Evolutionary conservation across 2,329 filamentous ascomycete genomes (phyloP).

Genomic region (Verticillium tricorpus): DNA sequence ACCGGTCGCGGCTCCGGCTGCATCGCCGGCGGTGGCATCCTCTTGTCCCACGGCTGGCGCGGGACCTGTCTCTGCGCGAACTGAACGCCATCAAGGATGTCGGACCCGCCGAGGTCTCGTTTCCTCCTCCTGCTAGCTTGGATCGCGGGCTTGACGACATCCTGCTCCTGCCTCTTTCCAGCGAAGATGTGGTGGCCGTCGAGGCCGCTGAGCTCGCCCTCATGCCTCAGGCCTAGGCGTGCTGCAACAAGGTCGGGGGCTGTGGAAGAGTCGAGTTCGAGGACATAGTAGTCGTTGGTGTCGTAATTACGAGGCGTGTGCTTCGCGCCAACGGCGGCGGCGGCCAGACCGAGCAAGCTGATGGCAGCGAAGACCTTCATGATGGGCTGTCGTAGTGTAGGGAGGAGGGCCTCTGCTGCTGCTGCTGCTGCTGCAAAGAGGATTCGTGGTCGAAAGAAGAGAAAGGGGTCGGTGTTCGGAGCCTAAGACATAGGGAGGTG

Average conservation of each 20-base stretch:
- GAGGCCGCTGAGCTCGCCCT: slow-evolving; percentile 76
- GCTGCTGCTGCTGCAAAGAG: background rate
- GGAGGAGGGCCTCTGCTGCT: background rate
- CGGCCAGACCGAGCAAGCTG: slow-evolving; percentile 47
- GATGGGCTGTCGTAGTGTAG: slow-evolving; percentile 6
- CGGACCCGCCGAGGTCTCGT: slow-evolving; percentile 44
- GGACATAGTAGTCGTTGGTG: slow-evolving; percentile 85
- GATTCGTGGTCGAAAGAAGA: background rate
- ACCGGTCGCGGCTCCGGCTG: slow-evolving; percentile 8
- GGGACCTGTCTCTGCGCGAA: slow-evolving; percentile 71
- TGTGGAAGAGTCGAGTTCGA: slow-evolving; percentile 68
- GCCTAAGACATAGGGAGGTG: background rate
- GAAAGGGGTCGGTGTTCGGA: background rate
- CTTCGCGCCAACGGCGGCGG: slow-evolving; percentile 38
- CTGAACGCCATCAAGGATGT: slow-evolving; percentile 68
- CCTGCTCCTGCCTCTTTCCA: slow-evolving; percentile 56
- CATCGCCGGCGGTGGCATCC: slow-evolving; percentile 35
- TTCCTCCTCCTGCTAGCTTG: slow-evolving; percentile 56
- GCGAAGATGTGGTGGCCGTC: slow-evolving; percentile 82
- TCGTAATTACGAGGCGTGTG: slow-evolving; percentile 66
- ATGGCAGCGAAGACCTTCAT: slow-evolving; percentile 53
- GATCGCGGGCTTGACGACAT: slow-evolving; percentile 53
- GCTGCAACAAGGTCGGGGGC: slow-evolving; percentile 66
- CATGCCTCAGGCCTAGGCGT: slow-evolving; percentile 70
- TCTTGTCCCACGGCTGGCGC: slow-evolving; percentile 49